A percentile compares a stretch with the other conserved stretches of the same genome.
Conservation (phyloP, 2,329 filamentous ascomycete species). For the Chrysosphaeria jannelii region DNA sequence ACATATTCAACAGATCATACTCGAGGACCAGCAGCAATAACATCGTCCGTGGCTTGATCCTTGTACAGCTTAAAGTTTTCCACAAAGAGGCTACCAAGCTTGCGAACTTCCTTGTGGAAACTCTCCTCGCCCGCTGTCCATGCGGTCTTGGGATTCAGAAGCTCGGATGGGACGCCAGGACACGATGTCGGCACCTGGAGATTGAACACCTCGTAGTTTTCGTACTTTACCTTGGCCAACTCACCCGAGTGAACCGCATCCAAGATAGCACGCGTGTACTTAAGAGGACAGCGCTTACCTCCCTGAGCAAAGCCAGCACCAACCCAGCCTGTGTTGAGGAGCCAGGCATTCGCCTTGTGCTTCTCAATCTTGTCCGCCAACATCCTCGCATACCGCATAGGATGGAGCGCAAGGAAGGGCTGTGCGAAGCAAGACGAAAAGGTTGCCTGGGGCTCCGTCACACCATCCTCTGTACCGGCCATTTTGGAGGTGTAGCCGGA, state of each 20-base stretch:
- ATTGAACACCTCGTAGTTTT: conserved; percentile 92
- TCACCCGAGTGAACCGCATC: conserved; percentile 94
- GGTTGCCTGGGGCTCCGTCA: conserved; percentile 90
- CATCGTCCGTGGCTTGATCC: conserved; percentile 52
- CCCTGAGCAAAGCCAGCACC: conserved; percentile 73
- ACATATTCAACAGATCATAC: background rate
- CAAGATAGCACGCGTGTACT: conserved; percentile 95
- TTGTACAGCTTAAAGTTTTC: conserved; percentile 97
- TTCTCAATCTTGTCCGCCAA: conserved; percentile 89
- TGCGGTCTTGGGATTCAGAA: conserved; percentile 79
- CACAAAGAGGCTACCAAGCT: conserved; percentile 67
- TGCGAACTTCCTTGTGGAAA: conserved; percentile 69
- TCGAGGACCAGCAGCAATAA: conserved; percentile 34
- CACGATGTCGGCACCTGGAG: conserved; percentile 81
- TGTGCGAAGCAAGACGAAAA: conserved; percentile 99
- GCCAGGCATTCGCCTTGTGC: conserved; percentile 90
- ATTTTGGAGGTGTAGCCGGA: conserved; percentile 99
- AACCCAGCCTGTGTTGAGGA: conserved; percentile 96
- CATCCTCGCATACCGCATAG: conserved; percentile 98
- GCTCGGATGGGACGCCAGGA: conserved; percentile 62
- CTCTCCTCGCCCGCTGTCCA: conserved; percentile 61
- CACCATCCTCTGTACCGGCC: conserved; percentile 91
- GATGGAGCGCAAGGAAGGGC: conserved; percentile 93
- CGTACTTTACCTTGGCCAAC: conserved; percentile 75
- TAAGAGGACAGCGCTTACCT: conserved; percentile 88